Evolutionary conservation across 1,284 basidiomycete species (phyloP).

Genomic region (Malassezia sympodialis): DNA sequence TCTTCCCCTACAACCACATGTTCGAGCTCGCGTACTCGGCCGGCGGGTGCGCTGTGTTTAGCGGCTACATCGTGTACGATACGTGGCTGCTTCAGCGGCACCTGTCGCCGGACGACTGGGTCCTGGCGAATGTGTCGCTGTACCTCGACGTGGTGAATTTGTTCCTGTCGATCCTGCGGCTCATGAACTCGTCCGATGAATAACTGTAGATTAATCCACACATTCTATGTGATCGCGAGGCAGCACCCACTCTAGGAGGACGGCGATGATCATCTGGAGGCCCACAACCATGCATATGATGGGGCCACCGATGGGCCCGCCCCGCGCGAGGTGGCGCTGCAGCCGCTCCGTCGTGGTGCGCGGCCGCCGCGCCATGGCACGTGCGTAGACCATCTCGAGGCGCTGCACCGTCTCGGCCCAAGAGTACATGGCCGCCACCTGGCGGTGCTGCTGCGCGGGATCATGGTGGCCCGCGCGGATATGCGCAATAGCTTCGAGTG

Average conservation of each 20-base stretch:
- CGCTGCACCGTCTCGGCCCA: constrained; percentile 72
- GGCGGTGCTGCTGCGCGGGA: constrained; percentile 64
- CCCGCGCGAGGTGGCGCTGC: constrained; percentile 39
- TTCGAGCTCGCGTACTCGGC: constrained; percentile 68
- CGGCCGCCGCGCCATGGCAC: constrained; percentile 54
- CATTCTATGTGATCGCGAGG: constrained; percentile 57
- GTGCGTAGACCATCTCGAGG: constrained; percentile 71
- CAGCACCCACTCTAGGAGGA: constrained; percentile 65
- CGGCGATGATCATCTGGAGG: constrained; percentile 68
- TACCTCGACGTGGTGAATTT: constrained; percentile 57
- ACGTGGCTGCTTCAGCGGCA: constrained; percentile 66
- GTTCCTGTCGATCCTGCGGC: constrained; percentile 62
- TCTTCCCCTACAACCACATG: constrained; percentile 67
- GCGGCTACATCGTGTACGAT: constrained; percentile 59
- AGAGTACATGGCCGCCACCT: constrained; percentile 71
- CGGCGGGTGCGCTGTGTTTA: constrained; percentile 67
- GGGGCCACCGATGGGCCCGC: constrained; percentile 61
- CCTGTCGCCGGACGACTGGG: constrained; percentile 75
- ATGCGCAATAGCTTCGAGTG: constrained; percentile 66
- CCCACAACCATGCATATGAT: constrained; percentile 69
- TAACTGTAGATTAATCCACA: not conserved
- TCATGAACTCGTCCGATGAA: constrained; percentile 11
- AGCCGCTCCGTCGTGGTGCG: constrained; percentile 25
- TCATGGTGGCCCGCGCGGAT: constrained; percentile 65
- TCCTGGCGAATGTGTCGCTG: constrained; percentile 70